phyloP scores from a whole-genome alignment of 768 basidiomycete species.

The Boletus insuetus region DNA sequence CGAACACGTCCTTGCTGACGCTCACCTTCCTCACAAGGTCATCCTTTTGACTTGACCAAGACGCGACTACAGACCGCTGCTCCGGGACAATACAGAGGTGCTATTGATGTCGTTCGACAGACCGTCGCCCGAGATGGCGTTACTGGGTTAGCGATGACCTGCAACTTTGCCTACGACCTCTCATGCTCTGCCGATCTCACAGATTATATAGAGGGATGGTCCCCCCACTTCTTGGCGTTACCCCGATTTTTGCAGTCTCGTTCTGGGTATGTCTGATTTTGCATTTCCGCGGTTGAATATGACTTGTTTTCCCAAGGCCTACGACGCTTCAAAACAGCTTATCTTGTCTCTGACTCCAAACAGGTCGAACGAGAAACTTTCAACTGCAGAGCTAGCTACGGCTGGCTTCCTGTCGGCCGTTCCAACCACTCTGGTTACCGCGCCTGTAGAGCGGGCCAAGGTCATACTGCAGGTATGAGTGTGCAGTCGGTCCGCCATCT shows the following conservation, averaged over 20 bases:
- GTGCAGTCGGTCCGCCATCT: neutral
- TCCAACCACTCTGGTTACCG: slow-evolving; percentile 89
- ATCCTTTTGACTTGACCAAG: slow-evolving; percentile 97
- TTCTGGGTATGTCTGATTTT: slow-evolving; percentile 72
- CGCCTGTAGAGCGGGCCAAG: slow-evolving; percentile 95
- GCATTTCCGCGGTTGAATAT: neutral
- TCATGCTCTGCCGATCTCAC: slow-evolving; percentile 2
- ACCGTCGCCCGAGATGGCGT: slow-evolving; percentile 88
- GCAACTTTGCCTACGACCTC: neutral
- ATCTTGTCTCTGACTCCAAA: slow-evolving; percentile 80
- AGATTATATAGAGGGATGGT: slow-evolving; percentile 93
- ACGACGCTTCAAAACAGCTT: slow-evolving; percentile 88
- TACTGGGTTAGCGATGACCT: slow-evolving; percentile 58
- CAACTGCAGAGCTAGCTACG: slow-evolving; percentile 76
- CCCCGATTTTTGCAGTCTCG: slow-evolving; percentile 96
- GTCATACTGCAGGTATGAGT: slow-evolving; percentile 80
- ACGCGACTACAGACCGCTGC: slow-evolving; percentile 93
- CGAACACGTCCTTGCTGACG: neutral
- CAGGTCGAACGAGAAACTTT: slow-evolving; percentile 59
- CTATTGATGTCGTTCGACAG: slow-evolving; percentile 90
- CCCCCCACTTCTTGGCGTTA: slow-evolving; percentile 90
- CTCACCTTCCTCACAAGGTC: slow-evolving; percentile 51
- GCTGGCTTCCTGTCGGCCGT: slow-evolving; percentile 95
- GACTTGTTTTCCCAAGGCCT: slow-evolving; percentile 55
- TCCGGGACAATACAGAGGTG: slow-evolving; percentile 86